Evolutionary conservation across 306 rosid species (phyloP).

Genomic region (Carpinus fangiana): DNA sequence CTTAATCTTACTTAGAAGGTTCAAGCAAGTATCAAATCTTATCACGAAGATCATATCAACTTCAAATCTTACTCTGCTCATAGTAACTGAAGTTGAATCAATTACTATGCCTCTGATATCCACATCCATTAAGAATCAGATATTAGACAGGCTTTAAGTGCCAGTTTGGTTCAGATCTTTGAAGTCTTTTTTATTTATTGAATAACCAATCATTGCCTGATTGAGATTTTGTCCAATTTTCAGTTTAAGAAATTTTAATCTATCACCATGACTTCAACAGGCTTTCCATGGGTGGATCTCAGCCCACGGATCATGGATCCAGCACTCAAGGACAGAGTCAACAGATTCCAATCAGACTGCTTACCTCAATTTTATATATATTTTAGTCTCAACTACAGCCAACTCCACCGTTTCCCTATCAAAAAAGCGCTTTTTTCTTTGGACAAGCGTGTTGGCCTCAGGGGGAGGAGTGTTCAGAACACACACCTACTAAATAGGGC

Average conservation of each 20-base stretch:
- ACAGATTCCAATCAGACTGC: too few species aligned
- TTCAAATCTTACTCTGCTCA: neutral
- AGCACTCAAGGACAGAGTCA: too few species aligned
- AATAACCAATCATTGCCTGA: neutral
- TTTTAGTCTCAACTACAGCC: too few species aligned
- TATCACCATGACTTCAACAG: too few species aligned
- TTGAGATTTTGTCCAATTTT: neutral
- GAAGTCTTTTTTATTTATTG: neutral
- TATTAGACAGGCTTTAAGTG: neutral
- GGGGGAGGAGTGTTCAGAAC: too few species aligned
- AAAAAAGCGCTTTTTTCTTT: too few species aligned
- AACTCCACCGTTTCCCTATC: too few species aligned
- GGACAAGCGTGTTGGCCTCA: too few species aligned
- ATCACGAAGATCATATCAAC: neutral
- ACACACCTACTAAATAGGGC: too few species aligned
- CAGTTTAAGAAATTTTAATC: neutral
- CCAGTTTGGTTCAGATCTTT: neutral
- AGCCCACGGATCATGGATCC: too few species aligned
- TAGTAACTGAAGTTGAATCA: neutral
- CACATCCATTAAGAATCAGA: neutral
- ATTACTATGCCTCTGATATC: neutral
- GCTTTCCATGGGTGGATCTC: too few species aligned
- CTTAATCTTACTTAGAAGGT: neutral
- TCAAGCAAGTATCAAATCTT: neutral
- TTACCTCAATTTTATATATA: too few species aligned